phyloP scores from a whole-genome alignment of 495 filamentous ascomycete genomes.

The Trichodelitschia bisporula region DNA sequence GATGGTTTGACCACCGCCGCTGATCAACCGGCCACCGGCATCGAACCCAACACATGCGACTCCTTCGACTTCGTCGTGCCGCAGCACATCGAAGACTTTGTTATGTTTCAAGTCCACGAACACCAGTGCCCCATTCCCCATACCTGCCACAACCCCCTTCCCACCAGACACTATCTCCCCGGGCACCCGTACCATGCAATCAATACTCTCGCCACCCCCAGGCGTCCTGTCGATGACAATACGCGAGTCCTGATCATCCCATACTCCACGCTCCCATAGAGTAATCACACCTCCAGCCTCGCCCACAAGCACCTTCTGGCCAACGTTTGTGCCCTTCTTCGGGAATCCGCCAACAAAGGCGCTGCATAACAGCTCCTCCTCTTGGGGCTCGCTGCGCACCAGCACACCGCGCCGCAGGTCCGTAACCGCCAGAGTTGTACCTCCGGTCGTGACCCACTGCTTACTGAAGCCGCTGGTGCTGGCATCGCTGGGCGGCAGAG shows the following conservation, averaged over 20 bases:
- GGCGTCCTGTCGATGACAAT: slow-evolving; percentile 37
- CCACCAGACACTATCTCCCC: slow-evolving; percentile 32
- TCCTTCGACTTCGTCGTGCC: slow-evolving; percentile 65
- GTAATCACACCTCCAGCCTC: slow-evolving; percentile 59
- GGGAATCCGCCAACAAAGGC: slow-evolving; percentile 43
- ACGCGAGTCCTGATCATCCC: slow-evolving; percentile 85
- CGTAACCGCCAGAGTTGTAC: slow-evolving; percentile 67
- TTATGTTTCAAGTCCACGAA: slow-evolving; percentile 32
- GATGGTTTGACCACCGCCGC: slow-evolving; percentile 54
- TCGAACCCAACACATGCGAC: slow-evolving; percentile 63
- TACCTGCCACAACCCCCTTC: slow-evolving; percentile 46
- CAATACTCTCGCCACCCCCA: slow-evolving; percentile 36
- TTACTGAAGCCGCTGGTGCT: slow-evolving; percentile 70
- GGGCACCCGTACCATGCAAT: slow-evolving; percentile 41
- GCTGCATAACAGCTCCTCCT: slow-evolving; percentile 69
- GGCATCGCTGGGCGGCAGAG: slow-evolving; percentile 49
- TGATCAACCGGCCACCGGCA: slow-evolving; percentile 60
- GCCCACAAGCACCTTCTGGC: slow-evolving; percentile 58
- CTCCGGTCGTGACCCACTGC: slow-evolving; percentile 82
- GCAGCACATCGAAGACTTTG: slow-evolving; percentile 30
- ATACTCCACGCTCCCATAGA: slow-evolving; percentile 76
- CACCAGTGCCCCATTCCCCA: slow-evolving; percentile 42
- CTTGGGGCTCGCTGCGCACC: slow-evolving; percentile 73
- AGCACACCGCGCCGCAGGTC: slow-evolving; percentile 66
- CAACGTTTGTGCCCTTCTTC: slow-evolving; percentile 33